A percentile compares a stretch with the other conserved stretches of the same genome.
Evolutionary conservation across 495 filamentous ascomycete species (phyloP).

Genomic region (Neurospora sp.): DNA sequence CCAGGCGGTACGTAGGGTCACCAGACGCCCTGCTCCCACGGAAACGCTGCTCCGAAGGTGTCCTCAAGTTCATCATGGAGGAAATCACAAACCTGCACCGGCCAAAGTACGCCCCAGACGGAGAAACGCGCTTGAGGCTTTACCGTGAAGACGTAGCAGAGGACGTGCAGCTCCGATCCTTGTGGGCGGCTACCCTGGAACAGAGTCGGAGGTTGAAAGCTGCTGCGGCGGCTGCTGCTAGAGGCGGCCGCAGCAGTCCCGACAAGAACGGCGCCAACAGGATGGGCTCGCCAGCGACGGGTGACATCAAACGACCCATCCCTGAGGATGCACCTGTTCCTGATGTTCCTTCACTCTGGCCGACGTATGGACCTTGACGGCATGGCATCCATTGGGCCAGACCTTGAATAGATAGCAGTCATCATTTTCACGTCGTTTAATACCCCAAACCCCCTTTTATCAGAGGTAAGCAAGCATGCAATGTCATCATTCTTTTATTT

Average conservation of each 20-base stretch:
- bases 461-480: neutral
- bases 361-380: neutral
- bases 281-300: neutral
- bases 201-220: neutral
- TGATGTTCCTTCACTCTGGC: neutral
- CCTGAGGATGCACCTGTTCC: neutral
- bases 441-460: neutral
- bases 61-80: conserved; percentile 75
- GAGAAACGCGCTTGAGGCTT: conserved; percentile 69
- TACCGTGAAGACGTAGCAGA: conserved; percentile 85
- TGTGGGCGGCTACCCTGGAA: neutral
- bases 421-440: neutral
- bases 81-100: conserved; percentile 81
- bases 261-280: neutral
- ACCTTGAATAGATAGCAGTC: neutral
- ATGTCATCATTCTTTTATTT: neutral
- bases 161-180: conserved; percentile 61
- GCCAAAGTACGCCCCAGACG: conserved; percentile 50
- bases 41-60: conserved; percentile 76
- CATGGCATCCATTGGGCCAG: neutral
- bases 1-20: conserved; percentile 67
- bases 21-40: conserved; percentile 27
- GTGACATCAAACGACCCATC: neutral
- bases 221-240: neutral
- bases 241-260: neutral